A percentile compares a stretch with the other conserved stretches of the same genome.
Conservation (phyloP, 2,329 filamentous ascomycete genomes). For the Pseudogymnoascus sp. region DNA sequence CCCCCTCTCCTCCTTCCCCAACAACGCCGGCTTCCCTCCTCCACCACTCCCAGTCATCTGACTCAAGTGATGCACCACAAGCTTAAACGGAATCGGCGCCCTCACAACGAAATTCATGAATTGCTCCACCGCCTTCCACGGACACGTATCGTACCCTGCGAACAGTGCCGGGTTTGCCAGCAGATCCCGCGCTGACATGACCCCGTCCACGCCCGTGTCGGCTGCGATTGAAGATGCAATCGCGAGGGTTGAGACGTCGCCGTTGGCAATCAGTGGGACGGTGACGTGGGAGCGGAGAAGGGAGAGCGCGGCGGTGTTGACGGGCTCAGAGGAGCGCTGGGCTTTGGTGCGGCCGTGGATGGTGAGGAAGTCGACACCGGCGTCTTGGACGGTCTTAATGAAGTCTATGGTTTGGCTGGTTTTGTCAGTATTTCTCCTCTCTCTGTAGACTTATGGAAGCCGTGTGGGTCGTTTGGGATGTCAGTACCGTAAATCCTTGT, state of each 20-base stretch:
- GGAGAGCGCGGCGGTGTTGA: slow-evolving; percentile 53
- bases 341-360: slow-evolving; percentile 59
- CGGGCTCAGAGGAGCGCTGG: slow-evolving; percentile 54
- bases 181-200: slow-evolving; percentile 64
- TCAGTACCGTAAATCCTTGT: slow-evolving; percentile 50
- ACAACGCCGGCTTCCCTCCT: slow-evolving; percentile 15
- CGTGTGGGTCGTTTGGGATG: neutral
- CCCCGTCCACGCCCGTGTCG: slow-evolving; percentile 42
- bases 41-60: slow-evolving; percentile 54
- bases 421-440: neutral
- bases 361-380: slow-evolving; percentile 58
- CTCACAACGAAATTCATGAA: slow-evolving; percentile 54
- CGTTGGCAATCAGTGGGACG: slow-evolving; percentile 60
- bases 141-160: slow-evolving; percentile 45
- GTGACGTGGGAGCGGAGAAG: slow-evolving; percentile 36
- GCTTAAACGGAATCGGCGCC: slow-evolving; percentile 53
- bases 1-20: slow-evolving; percentile 49
- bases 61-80: slow-evolving; percentile 57
- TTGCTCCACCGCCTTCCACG: slow-evolving; percentile 54
- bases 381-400: slow-evolving; percentile 52
- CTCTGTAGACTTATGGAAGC: neutral
- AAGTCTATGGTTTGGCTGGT: slow-evolving; percentile 45
- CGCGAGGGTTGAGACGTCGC: slow-evolving; percentile 55
- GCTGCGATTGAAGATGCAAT: slow-evolving; percentile 30
- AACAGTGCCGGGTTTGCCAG: slow-evolving; percentile 62